These are phyloP conservation scores for Babesia sp. DNA, from an alignment of 169 alveolate species.

Conservation along the genomic window DNA sequence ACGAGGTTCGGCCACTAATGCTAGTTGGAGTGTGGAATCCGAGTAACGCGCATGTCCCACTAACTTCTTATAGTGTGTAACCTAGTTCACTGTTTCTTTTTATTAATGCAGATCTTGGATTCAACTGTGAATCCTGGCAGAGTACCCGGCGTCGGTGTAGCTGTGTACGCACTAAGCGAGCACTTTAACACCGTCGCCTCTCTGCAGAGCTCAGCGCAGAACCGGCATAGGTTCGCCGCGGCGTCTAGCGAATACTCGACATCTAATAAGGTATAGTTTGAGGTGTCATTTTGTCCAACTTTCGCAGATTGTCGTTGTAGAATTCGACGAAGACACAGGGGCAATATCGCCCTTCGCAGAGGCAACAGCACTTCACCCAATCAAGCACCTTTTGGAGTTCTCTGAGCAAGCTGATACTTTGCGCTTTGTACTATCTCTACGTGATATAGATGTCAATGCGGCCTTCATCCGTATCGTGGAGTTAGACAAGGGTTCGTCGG, in stretches of 20 bases:
- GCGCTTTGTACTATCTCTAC: slow-evolving; percentile 3
- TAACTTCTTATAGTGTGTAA: background rate
- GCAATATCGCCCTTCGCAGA: background rate
- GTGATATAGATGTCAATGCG: slow-evolving; percentile 13
- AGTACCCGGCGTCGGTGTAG: slow-evolving; percentile 39
- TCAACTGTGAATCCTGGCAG: slow-evolving; percentile 18
- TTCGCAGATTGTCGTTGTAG: slow-evolving; percentile 37
- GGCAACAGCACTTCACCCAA: slow-evolving; percentile 19
- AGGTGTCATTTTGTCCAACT: background rate
- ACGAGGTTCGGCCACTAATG: slow-evolving; percentile 50
- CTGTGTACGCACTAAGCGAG: slow-evolving; percentile 13
- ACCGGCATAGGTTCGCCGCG: slow-evolving; percentile 48
- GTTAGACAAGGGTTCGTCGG: background rate
- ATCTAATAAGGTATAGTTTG: slow-evolving; percentile 23
- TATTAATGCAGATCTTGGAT: slow-evolving; percentile 42
- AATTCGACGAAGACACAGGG: slow-evolving; percentile 28
- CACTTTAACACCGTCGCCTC: slow-evolving; percentile 32
- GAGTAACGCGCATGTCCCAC: slow-evolving; percentile 20
- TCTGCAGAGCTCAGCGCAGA: slow-evolving; percentile 6
- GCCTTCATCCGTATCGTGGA: slow-evolving; percentile 7
- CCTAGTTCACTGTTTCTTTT: slow-evolving; percentile 6
- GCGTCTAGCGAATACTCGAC: slow-evolving; percentile 46
- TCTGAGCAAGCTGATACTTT: background rate
- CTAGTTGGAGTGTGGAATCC: slow-evolving; percentile 56
- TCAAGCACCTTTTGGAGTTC: slow-evolving; percentile 25